Base-by-base conservation (phyloP, 2,329 filamentous ascomycete genomes). In the Aspergillus puulaauensis region DNA sequence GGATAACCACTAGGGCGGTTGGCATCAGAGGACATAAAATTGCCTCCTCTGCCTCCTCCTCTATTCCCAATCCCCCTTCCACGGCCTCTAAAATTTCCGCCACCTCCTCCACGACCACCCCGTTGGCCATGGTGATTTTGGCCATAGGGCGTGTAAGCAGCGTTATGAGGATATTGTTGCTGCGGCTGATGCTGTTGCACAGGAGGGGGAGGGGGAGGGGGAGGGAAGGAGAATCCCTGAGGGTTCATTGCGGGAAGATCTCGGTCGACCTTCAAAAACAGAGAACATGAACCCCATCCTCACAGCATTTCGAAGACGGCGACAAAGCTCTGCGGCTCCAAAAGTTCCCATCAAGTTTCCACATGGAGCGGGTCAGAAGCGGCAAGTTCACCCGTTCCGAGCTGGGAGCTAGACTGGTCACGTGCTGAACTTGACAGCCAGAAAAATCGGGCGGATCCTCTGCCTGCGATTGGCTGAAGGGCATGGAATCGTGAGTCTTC, bases 221-320 rank as follows among this genome's bases (percentile, higher is more conserved):
- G 77, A 58, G 77, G 77, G 62, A 79, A 80, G 43, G 77, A 74
- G 65, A 79, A 79, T 24, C 73, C 74, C 66, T 77, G 72, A 52
- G 75, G 69, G 64, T 67, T 72, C 74, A 77, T 77, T 54, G 54
- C 68, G 61, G 58, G 61, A 64, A 55, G 56, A 63, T 61, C 62
- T 61, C 53, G 60, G 54, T 53, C 50, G 61, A 62, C 59, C 66
- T 70, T 66, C 60, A 40, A 61, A 61, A 61, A 63, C 53, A 64
- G 55, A 65, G 61, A 65, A 54, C 60, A 61, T 64, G 48, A 56
- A 61, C 61, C 52, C 66, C 66, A 65, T 66, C 61, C 60, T 69
- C 65, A 66, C 61, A 61, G 52, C 68, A 69, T 68, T 54, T 54
- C 60, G 57, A 54, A 49, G 52, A 52, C 41, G 46, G 44, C 52